phyloP scores from a whole-genome alignment of 176 grass and related monocot genomes.

The Oryza nivara region DNA sequence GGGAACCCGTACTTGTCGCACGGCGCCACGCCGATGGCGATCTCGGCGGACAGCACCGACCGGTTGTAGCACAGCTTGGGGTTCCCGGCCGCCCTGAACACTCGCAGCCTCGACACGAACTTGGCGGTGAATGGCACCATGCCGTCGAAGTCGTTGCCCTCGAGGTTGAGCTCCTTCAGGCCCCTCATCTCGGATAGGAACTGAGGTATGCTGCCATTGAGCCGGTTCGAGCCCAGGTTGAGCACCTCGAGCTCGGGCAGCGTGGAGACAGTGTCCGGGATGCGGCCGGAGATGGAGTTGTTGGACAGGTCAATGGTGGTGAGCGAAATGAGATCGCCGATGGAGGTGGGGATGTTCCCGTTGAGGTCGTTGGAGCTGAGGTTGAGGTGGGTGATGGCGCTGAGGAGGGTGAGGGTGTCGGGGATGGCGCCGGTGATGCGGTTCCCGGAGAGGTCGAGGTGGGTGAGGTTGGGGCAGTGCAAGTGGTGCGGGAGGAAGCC shows the following conservation, averaged over 20 bases:
- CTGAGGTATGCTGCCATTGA: constrained; percentile 81
- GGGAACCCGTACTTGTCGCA: constrained; percentile 90
- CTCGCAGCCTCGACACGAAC: constrained; percentile 62
- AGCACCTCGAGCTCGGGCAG: constrained; percentile 77
- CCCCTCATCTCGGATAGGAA: constrained; percentile 65
- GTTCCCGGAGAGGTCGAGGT: constrained; percentile 87
- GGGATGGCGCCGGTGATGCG: constrained; percentile 70
- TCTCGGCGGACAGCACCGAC: constrained; percentile 63
- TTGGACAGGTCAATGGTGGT: constrained; percentile 61
- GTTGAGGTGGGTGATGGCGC: constrained; percentile 63
- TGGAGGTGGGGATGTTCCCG: constrained; percentile 62
- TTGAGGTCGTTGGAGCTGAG: constrained; percentile 84
- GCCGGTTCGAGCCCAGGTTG: constrained; percentile 79
- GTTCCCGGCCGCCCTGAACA: constrained; percentile 81
- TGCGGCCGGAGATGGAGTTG: constrained; percentile 70
- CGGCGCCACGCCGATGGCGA: constrained; percentile 75
- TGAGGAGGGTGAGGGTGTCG: constrained; percentile 67
- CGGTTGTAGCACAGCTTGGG: constrained; percentile 90
- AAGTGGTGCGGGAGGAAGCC: constrained; percentile 83
- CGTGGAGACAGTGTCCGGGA: constrained; percentile 72
- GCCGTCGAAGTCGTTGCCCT: constrained; percentile 92
- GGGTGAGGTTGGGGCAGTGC: constrained; percentile 79
- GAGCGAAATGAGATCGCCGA: constrained; percentile 80
- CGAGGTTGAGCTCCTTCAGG: constrained; percentile 72
- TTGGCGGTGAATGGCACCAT: constrained; percentile 73